phyloP scores from a whole-genome alignment of 129 eudicot genomes.

The Erigeron canadensis region DNA sequence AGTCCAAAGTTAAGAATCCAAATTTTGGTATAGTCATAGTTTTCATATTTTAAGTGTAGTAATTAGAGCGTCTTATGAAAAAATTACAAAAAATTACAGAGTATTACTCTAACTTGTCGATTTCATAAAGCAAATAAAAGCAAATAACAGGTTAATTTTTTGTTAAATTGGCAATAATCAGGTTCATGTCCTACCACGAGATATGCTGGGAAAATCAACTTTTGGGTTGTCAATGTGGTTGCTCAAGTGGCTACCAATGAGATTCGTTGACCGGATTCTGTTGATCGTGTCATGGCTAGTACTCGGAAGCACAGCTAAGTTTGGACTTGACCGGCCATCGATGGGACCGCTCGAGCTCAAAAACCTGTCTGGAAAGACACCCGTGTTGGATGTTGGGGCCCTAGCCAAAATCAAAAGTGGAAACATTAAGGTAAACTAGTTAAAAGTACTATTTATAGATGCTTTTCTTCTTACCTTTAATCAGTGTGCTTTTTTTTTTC shows the following conservation, averaged over 20 bases:
- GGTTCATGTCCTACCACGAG: slow-evolving; percentile 97
- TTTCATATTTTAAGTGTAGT: too few relatives aligned
- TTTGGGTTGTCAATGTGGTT: slow-evolving; percentile 96
- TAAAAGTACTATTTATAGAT: slow-evolving; percentile 13
- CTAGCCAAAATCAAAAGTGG: slow-evolving; percentile 91
- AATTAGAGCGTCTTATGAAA: background rate
- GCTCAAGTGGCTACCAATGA: slow-evolving; percentile 92
- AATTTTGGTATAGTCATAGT: too few relatives aligned
- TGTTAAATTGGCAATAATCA: slow-evolving; percentile 31
- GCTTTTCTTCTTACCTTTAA: slow-evolving; percentile 32
- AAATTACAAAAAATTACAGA: background rate
- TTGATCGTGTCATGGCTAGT: slow-evolving; percentile 63
- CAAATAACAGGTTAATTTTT: too few relatives aligned
- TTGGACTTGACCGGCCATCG: slow-evolving; percentile 69
- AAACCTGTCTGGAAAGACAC: slow-evolving; percentile 78
- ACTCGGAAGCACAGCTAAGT: slow-evolving; percentile 71
- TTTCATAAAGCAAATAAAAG: too few relatives aligned
- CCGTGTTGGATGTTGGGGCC: slow-evolving; percentile 93
- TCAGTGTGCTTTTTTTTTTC: slow-evolving; percentile 30
- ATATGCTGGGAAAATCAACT: slow-evolving; percentile 92
- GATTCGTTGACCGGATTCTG: slow-evolving; percentile 73
- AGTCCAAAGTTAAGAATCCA: too few relatives aligned
- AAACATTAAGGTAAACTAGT: slow-evolving; percentile 71
- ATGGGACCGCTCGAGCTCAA: slow-evolving; percentile 88
- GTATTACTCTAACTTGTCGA: too few relatives aligned